phyloP scores from a whole-genome alignment of 1,139 yeast genomes.

The Saccharomyces pastorianus region DNA sequence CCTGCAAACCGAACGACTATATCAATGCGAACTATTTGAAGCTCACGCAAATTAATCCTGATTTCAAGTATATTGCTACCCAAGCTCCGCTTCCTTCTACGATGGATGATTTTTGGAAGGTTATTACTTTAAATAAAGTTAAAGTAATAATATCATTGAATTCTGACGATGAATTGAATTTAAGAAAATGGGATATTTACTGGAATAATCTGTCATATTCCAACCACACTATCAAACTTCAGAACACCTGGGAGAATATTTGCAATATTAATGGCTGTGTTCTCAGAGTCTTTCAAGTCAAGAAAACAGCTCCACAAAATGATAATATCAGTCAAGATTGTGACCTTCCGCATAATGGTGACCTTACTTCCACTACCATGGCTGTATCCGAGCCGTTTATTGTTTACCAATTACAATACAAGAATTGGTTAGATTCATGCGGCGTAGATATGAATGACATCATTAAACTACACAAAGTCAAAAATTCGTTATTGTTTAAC shows the following conservation, averaged over 20 bases:
- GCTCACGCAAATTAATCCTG: conserved; percentile 33
- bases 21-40: conserved; percentile 55
- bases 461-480: conserved; percentile 44
- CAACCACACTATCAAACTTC: conserved; percentile 25
- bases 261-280: conserved; percentile 30
- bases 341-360: conserved; percentile 7
- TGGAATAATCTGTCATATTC: conserved; percentile 37
- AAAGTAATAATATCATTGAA: conserved; percentile 67
- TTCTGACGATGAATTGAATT: conserved; percentile 44
- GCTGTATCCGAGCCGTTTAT: conserved; percentile 12
- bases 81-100: conserved; percentile 80
- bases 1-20: conserved; percentile 36
- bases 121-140: conserved; percentile 52
- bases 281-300: conserved; percentile 29
- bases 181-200: conserved; percentile 48
- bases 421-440: conserved; percentile 79
- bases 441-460: conserved; percentile 50
- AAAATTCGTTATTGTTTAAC: conserved; percentile 34
- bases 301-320: conserved; percentile 9
- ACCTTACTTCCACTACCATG: conserved; percentile 26
- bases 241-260: conserved; percentile 27
- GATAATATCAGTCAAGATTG: not conserved
- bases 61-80: conserved; percentile 60
- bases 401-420: conserved; percentile 61
- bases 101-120: conserved; percentile 75